Evolutionary conservation across 495 filamentous ascomycete genomes (phyloP).

Genomic region (Penicillium arizonense): DNA sequence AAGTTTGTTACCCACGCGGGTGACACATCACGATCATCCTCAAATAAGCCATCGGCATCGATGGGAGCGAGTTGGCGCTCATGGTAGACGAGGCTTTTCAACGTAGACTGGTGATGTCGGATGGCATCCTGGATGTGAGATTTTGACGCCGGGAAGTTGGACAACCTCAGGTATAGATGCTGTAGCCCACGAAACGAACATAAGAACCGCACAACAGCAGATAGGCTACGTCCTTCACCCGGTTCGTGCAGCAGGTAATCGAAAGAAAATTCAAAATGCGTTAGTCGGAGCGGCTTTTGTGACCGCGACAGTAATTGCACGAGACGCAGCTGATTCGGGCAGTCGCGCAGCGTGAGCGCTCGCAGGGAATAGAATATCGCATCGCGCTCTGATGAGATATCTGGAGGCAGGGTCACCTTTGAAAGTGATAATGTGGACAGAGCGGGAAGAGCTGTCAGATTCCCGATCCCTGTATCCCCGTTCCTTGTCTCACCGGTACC

Average conservation of each 20-base stretch:
- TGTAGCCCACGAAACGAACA: background rate
- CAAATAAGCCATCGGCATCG: conserved; percentile 3
- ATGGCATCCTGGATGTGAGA: background rate
- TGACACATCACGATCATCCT: conserved; percentile 4
- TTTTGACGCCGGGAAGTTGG: background rate
- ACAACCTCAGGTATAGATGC: conserved; percentile 5
- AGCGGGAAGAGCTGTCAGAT: background rate
- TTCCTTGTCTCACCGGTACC: too few species aligned
- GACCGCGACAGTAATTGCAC: background rate
- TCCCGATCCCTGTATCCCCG: too few species aligned
- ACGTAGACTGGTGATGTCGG: background rate
- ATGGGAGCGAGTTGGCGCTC: conserved; percentile 3
- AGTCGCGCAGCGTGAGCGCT: background rate
- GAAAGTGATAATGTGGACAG: background rate
- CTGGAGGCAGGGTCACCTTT: background rate
- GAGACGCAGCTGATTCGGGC: background rate
- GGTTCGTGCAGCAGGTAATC: background rate
- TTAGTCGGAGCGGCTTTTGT: background rate
- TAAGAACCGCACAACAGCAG: background rate
- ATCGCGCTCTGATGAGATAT: background rate
- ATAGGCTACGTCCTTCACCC: background rate
- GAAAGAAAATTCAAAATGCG: background rate
- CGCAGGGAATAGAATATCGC: background rate
- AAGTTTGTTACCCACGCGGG: background rate
- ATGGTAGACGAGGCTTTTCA: conserved; percentile 11